Conservation (phyloP, 2,329 filamentous ascomycete genomes). For the Fusarium paranaense region DNA sequence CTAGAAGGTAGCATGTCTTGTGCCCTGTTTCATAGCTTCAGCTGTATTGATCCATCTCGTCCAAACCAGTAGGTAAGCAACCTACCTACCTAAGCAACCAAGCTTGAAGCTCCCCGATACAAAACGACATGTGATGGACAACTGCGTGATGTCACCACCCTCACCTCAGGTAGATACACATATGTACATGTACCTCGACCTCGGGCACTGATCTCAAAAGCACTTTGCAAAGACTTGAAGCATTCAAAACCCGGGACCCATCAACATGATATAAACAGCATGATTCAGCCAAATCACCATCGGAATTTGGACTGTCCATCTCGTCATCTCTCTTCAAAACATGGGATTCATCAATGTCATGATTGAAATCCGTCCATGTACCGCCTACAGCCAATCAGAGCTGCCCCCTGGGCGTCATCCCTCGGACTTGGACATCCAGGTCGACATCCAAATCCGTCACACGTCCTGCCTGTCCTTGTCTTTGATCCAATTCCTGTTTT, state of each 20-base stretch:
- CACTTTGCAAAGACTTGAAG: not conserved
- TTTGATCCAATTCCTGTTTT: not conserved
- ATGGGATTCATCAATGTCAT: not conserved
- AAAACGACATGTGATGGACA: constrained; percentile 2
- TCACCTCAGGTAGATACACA: not conserved
- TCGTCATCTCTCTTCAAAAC: not conserved
- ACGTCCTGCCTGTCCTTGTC: not conserved
- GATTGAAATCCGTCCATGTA: not conserved
- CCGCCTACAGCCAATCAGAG: not conserved
- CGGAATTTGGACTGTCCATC: not conserved
- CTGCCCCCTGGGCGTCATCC: not conserved
- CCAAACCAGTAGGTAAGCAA: not conserved
- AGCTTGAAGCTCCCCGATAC: not conserved
- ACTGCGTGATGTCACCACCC: constrained; percentile 28
- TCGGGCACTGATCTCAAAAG: not conserved
- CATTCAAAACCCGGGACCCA: not conserved
- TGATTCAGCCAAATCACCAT: not conserved
- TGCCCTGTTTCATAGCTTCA: not conserved
- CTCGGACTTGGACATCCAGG: not conserved
- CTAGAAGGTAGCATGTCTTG: not conserved
- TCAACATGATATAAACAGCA: not conserved
- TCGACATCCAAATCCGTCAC: not conserved
- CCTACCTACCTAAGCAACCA: not conserved
- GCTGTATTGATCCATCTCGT: not conserved
- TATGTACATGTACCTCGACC: not conserved